Evolutionary conservation across 768 basidiomycete species (phyloP), one percentile per base, ranked within the genome.

Genomic region (Amanita muscaria): DNA sequence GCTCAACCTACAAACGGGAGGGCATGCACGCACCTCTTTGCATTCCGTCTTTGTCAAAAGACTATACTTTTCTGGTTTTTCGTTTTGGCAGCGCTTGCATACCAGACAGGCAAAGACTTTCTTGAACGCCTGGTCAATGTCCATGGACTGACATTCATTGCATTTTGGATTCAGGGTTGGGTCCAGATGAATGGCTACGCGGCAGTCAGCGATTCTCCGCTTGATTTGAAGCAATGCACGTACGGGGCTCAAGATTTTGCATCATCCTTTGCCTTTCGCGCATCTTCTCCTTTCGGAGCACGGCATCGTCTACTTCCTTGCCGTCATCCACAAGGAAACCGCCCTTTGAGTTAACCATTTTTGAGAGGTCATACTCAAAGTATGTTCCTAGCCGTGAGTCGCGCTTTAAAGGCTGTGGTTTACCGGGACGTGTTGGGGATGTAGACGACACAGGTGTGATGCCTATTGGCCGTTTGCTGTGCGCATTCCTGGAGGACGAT

Each of bases 31-130:
- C 51, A 86, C 89, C 70, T 90, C 86, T 64, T 93, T 96, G 63
- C 94, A 98, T 65, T 99, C 96, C 0, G 96, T 97, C 68, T 99
- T 99, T 5, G 96, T 99, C 46, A 99, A 63, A 5, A 99, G 69
- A 59, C 90, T 88, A 58, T 96, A 99, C 62, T 83, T 88, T 56
- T 97, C 93, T 5, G 92, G 88, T 44, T 79, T 74, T 48, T 83
- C 80, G 55, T 92, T 82, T 67, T 93, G 91, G 63, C 93, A 97
- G 48, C 73, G 77, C 54, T 85, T 83, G 66, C 96, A 99, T 1
- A 98, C 88, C 12, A 80, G 62, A 59, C 84, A 84, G 18, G 79
- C 73, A 56, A 98, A 98, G 24, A 89, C 79, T 53, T 83, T 87
- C 58, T 76, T 72, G 58, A 79, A 88, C 2, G 76, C 79, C 46